A percentile compares a stretch with the other conserved stretches of the same genome.
Conservation (phyloP, 768 basidiomycete genomes). For the Terana coerulea region DNA sequence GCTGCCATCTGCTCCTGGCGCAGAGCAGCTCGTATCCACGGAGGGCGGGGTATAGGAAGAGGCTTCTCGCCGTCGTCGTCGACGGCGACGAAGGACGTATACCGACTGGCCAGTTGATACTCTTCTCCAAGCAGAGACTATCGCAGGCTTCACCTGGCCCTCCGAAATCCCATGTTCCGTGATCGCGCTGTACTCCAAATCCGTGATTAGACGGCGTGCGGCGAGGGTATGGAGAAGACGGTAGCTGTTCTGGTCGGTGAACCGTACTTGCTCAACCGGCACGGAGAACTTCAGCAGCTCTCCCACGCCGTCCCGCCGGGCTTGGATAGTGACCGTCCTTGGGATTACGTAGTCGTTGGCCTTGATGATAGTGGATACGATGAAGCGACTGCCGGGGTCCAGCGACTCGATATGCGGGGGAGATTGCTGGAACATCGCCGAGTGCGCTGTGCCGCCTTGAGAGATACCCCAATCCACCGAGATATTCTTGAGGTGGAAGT, state of each 20-base stretch:
- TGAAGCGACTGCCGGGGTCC: conserved; percentile 31
- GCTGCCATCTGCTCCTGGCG: too few relatives aligned
- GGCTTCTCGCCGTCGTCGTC: conserved; percentile 17
- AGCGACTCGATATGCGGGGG: conserved; percentile 29
- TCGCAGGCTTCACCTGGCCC: conserved; percentile 39
- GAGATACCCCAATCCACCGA: conserved; percentile 44
- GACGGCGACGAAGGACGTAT: conserved; percentile 57
- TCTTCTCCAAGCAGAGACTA: conserved; percentile 45
- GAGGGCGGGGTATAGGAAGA: background rate
- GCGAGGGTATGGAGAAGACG: conserved; percentile 50
- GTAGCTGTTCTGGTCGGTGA: conserved; percentile 12
- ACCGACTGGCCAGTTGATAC: conserved; percentile 48
- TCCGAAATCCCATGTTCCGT: conserved; percentile 13
- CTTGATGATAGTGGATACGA: conserved; percentile 30
- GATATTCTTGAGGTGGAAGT: conserved; percentile 41
- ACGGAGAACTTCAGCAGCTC: conserved; percentile 17
- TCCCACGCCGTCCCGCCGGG: conserved; percentile 20
- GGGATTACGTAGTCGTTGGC: conserved; percentile 20
- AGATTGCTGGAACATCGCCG: conserved; percentile 27
- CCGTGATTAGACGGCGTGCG: conserved; percentile 49
- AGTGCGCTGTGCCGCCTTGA: background rate
- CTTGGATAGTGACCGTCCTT: conserved; percentile 22
- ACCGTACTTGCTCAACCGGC: conserved; percentile 22
- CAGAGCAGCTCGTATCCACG: background rate
- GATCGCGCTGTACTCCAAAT: conserved; percentile 33